A percentile compares a stretch with the other conserved stretches of the same genome.
Evolutionary conservation across 2,329 filamentous ascomycete species (phyloP).

Genomic region (Xylariaceae sp.): DNA sequence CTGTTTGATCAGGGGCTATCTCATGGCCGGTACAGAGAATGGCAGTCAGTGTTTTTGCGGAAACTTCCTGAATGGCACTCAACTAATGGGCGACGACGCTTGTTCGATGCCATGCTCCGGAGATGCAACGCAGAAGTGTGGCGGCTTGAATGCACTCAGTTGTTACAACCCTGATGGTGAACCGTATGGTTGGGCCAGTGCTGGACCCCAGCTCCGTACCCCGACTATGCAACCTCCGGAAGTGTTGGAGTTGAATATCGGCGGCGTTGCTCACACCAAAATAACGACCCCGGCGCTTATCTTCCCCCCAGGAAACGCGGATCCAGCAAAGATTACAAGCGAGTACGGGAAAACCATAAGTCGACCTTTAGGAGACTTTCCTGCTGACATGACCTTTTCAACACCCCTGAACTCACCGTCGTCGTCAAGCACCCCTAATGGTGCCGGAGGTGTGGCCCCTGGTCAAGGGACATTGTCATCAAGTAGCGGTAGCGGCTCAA

Average conservation of each 20-base stretch:
- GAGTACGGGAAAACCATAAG: slow-evolving; percentile 22
- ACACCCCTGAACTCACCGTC: slow-evolving; percentile 8
- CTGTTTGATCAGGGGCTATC: slow-evolving; percentile 42
- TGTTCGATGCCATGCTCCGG: slow-evolving; percentile 49
- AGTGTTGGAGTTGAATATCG: slow-evolving; percentile 23
- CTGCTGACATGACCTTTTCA: slow-evolving; percentile 17
- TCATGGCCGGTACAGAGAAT: slow-evolving; percentile 46
- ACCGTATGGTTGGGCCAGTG: slow-evolving; percentile 31
- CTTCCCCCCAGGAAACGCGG: slow-evolving; percentile 22
- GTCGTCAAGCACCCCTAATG: slow-evolving; percentile 12
- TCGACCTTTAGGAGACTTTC: slow-evolving; percentile 25
- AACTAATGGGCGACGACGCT: slow-evolving; percentile 39
- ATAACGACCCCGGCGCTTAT: slow-evolving; percentile 24
- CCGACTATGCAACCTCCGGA: slow-evolving; percentile 25
- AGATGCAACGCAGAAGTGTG: slow-evolving; percentile 44
- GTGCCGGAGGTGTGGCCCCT: slow-evolving; percentile 11
- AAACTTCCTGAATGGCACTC: slow-evolving; percentile 35
- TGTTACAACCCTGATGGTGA: slow-evolving; percentile 40
- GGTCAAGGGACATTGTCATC: slow-evolving; percentile 11
- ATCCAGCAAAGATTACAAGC: slow-evolving; percentile 21
- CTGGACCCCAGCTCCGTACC: slow-evolving; percentile 26
- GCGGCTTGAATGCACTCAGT: slow-evolving; percentile 43
- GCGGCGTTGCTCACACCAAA: slow-evolving; percentile 27
- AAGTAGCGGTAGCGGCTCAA: slow-evolving; percentile 7
- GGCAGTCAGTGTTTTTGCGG: slow-evolving; percentile 46